These are phyloP conservation scores for Naganishia albida DNA, from an alignment of 1,284 basidiomycete species.

Conservation along the genomic window DNA sequence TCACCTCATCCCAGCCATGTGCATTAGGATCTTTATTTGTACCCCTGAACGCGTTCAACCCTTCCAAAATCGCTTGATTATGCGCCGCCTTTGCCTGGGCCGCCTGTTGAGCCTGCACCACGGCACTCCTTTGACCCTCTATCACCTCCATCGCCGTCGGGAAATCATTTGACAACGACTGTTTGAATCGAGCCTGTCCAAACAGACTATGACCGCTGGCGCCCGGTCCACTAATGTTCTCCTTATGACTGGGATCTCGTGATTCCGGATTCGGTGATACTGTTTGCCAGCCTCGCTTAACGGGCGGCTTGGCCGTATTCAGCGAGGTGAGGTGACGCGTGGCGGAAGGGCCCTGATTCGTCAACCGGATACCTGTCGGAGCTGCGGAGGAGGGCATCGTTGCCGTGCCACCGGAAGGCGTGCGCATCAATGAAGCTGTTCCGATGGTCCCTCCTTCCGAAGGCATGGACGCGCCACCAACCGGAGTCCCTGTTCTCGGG, in stretches of 20 bases:
- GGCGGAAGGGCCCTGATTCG: conserved; percentile 28
- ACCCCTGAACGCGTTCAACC: conserved; percentile 81
- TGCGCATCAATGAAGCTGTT: not conserved
- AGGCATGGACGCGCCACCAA: conserved; percentile 5
- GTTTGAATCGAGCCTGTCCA: conserved; percentile 19
- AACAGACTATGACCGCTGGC: not conserved
- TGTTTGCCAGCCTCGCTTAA: conserved; percentile 23
- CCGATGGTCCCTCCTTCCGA: not conserved
- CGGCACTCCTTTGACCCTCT: conserved; percentile 59
- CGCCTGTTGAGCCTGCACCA: conserved; percentile 44
- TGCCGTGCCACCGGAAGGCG: not conserved
- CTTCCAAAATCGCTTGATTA: conserved; percentile 62
- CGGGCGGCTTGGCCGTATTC: conserved; percentile 12
- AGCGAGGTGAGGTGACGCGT: conserved; percentile 19
- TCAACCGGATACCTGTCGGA: conserved; percentile 35
- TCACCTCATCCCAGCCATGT: conserved; percentile 93
- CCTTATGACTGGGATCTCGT: not conserved
- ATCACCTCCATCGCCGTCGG: conserved; percentile 91
- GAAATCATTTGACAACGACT: conserved; percentile 57
- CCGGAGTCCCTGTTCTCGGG: conserved; percentile 15
- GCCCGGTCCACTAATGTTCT: not conserved
- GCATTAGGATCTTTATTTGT: conserved; percentile 87
- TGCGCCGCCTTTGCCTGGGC: conserved; percentile 57
- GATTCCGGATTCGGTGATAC: conserved; percentile 6
- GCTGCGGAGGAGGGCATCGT: conserved; percentile 38